Evolutionary conservation across 768 basidiomycete species (phyloP), one percentile per base, ranked within the genome.

Genomic region (Trametes coccinea): DNA sequence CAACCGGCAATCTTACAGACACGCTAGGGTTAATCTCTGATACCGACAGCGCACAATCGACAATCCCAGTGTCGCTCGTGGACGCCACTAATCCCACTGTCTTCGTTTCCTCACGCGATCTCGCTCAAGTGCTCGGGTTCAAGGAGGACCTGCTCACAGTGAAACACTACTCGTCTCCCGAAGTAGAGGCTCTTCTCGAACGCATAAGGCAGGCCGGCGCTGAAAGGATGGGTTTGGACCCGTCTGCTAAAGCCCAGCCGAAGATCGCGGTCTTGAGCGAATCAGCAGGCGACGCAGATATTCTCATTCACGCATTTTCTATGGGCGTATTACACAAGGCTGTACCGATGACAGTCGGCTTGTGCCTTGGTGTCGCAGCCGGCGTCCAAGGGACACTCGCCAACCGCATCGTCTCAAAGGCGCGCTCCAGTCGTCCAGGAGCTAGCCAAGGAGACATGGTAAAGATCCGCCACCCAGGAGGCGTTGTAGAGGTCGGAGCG

Each of bases 81-180:
- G 89, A 91, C 67, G 88, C 88, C 1, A 87, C 89, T 14, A 90
- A 91, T 70, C 89, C 89, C 0, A 87, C 84, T 5, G 82, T 92
- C 14, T 85, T 92, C 72, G 77, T 90, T 65, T 56, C 72, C 37
- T 72, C 77, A 4, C 61, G 71, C 0, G 81, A 84, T 43, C 75
- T 90, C 40, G 63, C 69, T 22, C 47, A 63, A 5, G 71, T 76
- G 39, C 74, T 84, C 46, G 71, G 76, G 22, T 67, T 82, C 44
- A 50, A 57, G 33, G 53, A 54, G 29, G 52, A 59, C 14, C 49
- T 45, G 6, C 17, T 51, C 9, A 45, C 53, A 2, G 40, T 37
- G 4, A 13, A 34, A 8, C 31, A 44, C 17, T 75, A 71, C 44
- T 44, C 59, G 3, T 52, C 61, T 17, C 47, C 48, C 1, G 34